A percentile compares a stretch with the other conserved stretches of the same genome.
phyloP scores from a whole-genome alignment of 2,329 filamentous ascomycete genomes.

The Aspergillus brunneoviolaceus region DNA sequence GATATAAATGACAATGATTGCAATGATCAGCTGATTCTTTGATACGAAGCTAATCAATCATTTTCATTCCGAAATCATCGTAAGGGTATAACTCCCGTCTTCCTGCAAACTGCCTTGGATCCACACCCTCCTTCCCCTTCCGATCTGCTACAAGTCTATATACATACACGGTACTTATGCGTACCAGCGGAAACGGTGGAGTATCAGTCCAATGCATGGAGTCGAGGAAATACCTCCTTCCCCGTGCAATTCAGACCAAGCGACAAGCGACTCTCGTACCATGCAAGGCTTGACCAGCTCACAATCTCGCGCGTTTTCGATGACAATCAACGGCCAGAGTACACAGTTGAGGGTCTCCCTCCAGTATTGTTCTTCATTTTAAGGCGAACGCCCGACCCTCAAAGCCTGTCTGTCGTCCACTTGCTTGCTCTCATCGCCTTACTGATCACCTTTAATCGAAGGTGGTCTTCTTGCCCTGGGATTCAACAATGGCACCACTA shows the following conservation, averaged over 20 bases:
- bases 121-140: not conserved
- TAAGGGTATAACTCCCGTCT: not conserved
- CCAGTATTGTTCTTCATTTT: not conserved
- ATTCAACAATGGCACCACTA: constrained; percentile 75
- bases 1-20: not conserved
- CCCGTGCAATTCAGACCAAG: not conserved
- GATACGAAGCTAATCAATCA: not conserved
- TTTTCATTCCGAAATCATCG: not conserved
- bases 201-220: not conserved
- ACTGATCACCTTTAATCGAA: constrained; percentile 60
- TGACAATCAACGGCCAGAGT: not conserved
- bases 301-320: not conserved
- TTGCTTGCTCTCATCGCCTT: not conserved
- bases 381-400: not conserved
- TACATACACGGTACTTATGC: not conserved
- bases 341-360: not conserved
- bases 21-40: not conserved
- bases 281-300: constrained; percentile 2
- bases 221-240: not conserved
- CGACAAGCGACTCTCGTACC: not conserved
- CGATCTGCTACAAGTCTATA: not conserved
- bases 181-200: not conserved
- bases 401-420: not conserved
- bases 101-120: not conserved
- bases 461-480: constrained; percentile 75